Conservation (phyloP, 805 yeast species). For the Wickerhamomyces canadensis region DNA sequence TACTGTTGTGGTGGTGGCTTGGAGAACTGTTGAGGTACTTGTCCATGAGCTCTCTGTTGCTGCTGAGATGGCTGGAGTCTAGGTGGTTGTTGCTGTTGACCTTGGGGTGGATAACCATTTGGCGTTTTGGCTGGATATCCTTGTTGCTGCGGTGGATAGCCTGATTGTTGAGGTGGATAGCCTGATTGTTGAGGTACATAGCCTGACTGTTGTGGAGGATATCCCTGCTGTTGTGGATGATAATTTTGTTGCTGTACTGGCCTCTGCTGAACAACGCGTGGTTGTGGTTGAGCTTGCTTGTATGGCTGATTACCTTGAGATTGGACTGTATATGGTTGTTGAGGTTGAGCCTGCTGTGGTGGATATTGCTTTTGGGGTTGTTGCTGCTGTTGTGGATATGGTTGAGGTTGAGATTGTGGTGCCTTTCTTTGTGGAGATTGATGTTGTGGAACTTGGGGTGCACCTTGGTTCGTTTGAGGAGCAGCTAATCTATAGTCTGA, state of each 20-base stretch:
- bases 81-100: conserved; percentile 2
- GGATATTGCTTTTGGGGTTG: conserved; percentile 4
- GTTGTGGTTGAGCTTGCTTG: conserved; percentile 2
- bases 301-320: neutral
- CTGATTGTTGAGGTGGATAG: neutral
- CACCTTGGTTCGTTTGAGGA: no score
- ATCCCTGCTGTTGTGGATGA: conserved; percentile 11
- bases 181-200: neutral
- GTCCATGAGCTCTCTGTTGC: conserved; percentile 1
- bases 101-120: neutral
- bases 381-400: conserved; percentile 3
- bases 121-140: neutral
- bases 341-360: conserved; percentile 11
- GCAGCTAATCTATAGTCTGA: no score
- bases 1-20: conserved; percentile 1
- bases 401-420: conserved; percentile 3
- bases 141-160: conserved; percentile 3
- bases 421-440: no score
- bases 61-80: neutral
- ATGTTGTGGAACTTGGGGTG: no score
- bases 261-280: neutral
- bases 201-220: conserved; percentile 3
- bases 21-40: neutral
- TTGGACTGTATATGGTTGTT: conserved; percentile 10
- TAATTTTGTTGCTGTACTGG: conserved; percentile 1